Base-by-base conservation (phyloP, 306 rosid species). In the Quercus agrifolia region DNA sequence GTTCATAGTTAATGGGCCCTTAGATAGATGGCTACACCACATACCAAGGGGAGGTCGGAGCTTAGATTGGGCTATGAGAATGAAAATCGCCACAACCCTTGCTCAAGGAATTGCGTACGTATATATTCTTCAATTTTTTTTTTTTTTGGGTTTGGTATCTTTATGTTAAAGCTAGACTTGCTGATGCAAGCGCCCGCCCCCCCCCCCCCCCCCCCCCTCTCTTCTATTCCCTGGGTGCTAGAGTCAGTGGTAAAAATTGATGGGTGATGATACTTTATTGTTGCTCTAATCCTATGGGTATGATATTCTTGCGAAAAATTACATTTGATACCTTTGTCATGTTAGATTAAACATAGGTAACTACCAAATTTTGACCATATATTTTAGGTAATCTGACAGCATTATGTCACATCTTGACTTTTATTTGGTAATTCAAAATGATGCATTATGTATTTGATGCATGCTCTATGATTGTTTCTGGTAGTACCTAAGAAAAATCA, bases 71-170 rank as follows among this genome's bases (percentile, higher is more conserved):
- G 78, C 91, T 68, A 89, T 93, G 98, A 90, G 98, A 83, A 91
- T 95, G 91, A 93, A 91, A 82, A 90, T 93, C 77, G 98, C 97
- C 15, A 93, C 92, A 0, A 91, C 97, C 3, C 98, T 95, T 82
- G 99, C 96, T 57, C 99, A 91, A 87, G 99, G 99, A 85, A 95
- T 95, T 61, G 99, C 99, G 97, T 95, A 95, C 8, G 99, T 90
- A 21, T 76, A 57, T 81, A 44, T 56, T 57, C 77, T 38, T 52
- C 73, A 25, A 8, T 0, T 7, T 75, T 70, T 77, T 63, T 56
- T 72, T 56, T 5, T 72, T 56, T 1, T 20, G 15, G 54, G 54
- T 63, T 63, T 0, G 27, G 68, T 31, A 61, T 61, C 5, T 61
- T 9, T 58, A 19, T 21, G 68, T 27, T 23, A 61, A 61, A 61